Percentiles rank a stretch among this genome's conserved stretches.
These are phyloP conservation scores for Solanum virginianum DNA, from an alignment of 257 asterid species.

Conservation along the genomic window DNA sequence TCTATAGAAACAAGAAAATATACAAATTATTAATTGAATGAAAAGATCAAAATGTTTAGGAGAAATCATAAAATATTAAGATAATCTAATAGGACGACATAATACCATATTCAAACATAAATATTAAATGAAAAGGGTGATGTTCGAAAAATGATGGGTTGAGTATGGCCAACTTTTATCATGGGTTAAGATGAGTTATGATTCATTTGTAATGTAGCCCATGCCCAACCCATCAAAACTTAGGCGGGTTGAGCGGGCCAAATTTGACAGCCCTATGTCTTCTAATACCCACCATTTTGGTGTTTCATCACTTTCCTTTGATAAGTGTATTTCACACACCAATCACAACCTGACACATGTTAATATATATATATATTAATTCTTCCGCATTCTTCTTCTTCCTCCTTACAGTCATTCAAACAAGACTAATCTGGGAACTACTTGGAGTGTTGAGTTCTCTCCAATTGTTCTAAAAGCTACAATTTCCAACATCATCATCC, in stretches of 20 bases:
- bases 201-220: neutral
- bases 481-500: neutral
- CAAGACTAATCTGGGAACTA: neutral
- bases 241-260: neutral
- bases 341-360: neutral
- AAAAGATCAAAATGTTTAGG: neutral
- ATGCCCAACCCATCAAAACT: neutral
- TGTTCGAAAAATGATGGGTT: neutral
- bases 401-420: neutral
- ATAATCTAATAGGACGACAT: neutral
- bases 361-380: no score
- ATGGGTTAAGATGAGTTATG: neutral
- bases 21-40: neutral
- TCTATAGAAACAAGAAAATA: neutral
- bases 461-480: neutral
- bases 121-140: no score
- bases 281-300: neutral
- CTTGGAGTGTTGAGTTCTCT: neutral
- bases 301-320: neutral
- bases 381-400: neutral
- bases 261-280: neutral
- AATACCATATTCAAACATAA: neutral
- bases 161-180: neutral
- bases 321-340: neutral
- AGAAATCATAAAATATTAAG: neutral